Evolutionary conservation across 768 basidiomycete species (phyloP).

Genomic region (Mycena chlorophos): DNA sequence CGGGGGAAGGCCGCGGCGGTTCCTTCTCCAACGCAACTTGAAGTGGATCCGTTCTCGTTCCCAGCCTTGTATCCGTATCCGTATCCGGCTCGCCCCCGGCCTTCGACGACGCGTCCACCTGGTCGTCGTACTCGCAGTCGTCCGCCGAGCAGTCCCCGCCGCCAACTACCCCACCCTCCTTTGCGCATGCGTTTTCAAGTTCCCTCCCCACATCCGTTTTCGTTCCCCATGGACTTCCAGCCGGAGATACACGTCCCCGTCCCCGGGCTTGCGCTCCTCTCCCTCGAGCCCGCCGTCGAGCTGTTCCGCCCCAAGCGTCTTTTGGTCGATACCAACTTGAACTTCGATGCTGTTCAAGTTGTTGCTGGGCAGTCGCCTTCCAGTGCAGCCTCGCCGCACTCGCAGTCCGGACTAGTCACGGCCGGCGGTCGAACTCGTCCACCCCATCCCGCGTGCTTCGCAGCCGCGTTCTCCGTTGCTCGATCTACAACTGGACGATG

Average conservation of each 20-base stretch:
- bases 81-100: neutral
- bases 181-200: neutral
- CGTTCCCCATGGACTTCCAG: neutral
- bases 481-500: too few species aligned
- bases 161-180: neutral
- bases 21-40: neutral
- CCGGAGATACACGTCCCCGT: neutral
- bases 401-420: neutral
- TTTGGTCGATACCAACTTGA: neutral
- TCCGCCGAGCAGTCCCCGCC: neutral
- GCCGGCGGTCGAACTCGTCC: neutral
- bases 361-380: neutral
- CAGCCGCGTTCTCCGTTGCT: neutral
- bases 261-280: neutral
- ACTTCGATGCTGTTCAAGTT: neutral
- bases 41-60: neutral
- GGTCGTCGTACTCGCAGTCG: constrained; percentile 1
- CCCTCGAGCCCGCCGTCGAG: too few species aligned
- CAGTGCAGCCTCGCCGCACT: neutral
- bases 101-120: neutral
- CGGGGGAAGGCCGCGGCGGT: neutral
- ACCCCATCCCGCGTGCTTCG: neutral
- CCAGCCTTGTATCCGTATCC: neutral
- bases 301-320: neutral
- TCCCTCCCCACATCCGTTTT: neutral